These are phyloP conservation scores for Hirschioporus abietinus DNA, from an alignment of 768 basidiomycete species.

Conservation along the genomic window DNA sequence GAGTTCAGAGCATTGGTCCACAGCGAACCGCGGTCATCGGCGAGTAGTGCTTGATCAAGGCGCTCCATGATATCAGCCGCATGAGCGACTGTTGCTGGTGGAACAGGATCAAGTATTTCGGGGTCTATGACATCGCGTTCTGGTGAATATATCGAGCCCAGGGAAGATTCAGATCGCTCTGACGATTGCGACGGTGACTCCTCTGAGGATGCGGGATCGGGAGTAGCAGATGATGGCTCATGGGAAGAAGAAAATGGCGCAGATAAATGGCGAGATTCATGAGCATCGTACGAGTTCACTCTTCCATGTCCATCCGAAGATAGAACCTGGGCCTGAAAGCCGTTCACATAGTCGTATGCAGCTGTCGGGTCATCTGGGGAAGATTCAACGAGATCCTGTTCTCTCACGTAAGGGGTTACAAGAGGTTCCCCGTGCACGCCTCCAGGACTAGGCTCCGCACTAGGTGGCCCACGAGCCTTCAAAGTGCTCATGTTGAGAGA, in stretches of 20 bases:
- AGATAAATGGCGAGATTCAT: constrained; percentile 30
- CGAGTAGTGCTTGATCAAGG: constrained; percentile 64
- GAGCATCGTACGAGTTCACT: constrained; percentile 14
- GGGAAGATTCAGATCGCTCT: background rate
- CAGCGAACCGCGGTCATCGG: constrained; percentile 51
- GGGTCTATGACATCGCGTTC: background rate
- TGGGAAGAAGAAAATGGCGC: constrained; percentile 45
- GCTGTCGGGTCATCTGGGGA: constrained; percentile 1
- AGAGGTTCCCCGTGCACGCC: background rate
- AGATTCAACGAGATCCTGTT: background rate
- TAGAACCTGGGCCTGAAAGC: background rate
- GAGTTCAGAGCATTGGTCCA: constrained; percentile 71
- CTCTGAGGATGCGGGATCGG: constrained; percentile 73
- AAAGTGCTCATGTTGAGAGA: constrained; percentile 4
- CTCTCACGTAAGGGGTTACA: background rate
- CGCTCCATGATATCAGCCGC: constrained; percentile 58
- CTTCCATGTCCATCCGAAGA: constrained; percentile 2
- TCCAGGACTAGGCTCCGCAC: background rate
- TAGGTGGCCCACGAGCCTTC: constrained; percentile 3
- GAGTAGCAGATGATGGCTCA: constrained; percentile 58
- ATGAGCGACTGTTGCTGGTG: constrained; percentile 31
- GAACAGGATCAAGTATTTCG: constrained; percentile 12
- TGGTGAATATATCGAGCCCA: background rate
- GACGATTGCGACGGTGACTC: constrained; percentile 72
- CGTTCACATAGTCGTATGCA: background rate